Evolutionary conservation across 2,329 filamentous ascomycete genomes (phyloP), one percentile per base, ranked within the genome.

Genomic region (Fusarium pininemorale): DNA sequence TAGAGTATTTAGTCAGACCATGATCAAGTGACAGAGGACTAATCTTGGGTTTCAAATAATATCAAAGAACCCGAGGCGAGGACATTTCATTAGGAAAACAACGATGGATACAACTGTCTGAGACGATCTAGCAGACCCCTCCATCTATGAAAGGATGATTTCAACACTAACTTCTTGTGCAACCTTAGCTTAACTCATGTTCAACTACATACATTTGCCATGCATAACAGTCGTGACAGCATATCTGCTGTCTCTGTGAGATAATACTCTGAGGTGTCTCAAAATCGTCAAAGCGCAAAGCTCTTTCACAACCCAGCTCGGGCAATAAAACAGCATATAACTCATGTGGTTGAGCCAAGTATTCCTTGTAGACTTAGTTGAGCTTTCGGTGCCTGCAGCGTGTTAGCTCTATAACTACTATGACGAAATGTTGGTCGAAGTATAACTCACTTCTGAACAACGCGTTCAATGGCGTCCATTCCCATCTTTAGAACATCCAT

Each of bases 391-490:
- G 73, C 71, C 76, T 78, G 12, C 15, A 22, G 11, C n/a, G 15
- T 44, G 66, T 77, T 55, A 78, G 69, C 28, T 14, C 37, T 51
- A n/a, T 10, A 28, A 37, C 22, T 16, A 16, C 7, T 16, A n/a
- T 6, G 7, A 15, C 9, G n/a, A 22, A 1, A 15, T 18, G 13
- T 22, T 54, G 35, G 3, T n/a, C 26, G 7, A 12, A 20, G 5
- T 30, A 30, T 32, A 59, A 83, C 86, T 80, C 84, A 92, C 90
- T 93, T 93, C 79, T 88, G 90, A 61, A 97, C 88, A 26, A 96
- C 92, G 62, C 93, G 87, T 87, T 97, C 93, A 78, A 97, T 96
- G 45, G 92, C 94, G 81, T 97, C 93, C 70, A 96, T 88, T 39
- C 94, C 94, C 84, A 88, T 90, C 87, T 92, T 91, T 64, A 97